A percentile compares a stretch with the other conserved stretches of the same genome.
phyloP scores from a whole-genome alignment of 768 basidiomycete species.

The Agaricus subrufescens region DNA sequence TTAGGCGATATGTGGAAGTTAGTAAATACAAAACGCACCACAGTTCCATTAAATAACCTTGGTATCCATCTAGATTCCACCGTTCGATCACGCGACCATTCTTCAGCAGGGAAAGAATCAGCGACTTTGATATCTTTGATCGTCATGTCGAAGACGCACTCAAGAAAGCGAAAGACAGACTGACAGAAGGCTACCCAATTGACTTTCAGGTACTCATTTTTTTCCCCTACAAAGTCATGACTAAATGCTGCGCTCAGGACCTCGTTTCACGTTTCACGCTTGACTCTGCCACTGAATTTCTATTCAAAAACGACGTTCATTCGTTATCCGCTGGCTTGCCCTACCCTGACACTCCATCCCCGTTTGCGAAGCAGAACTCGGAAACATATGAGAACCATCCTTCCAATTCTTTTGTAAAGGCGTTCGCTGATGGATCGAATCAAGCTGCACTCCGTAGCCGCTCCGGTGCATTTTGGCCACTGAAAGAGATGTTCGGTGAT shows the following conservation, averaged over 20 bases:
- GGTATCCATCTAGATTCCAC: conserved; percentile 38
- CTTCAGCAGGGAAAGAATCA: conserved; percentile 55
- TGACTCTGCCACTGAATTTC: conserved; percentile 59
- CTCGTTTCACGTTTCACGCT: conserved; percentile 49
- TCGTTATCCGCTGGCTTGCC: conserved; percentile 45
- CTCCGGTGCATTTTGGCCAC: conserved; percentile 33
- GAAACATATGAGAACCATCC: conserved; percentile 12
- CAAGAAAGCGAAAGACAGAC: conserved; percentile 35
- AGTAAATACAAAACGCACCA: conserved; percentile 12
- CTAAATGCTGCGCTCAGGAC: conserved; percentile 23
- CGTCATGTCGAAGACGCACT: conserved; percentile 46
- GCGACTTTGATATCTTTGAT: conserved; percentile 59
- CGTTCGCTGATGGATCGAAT: conserved; percentile 44
- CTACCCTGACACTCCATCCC: conserved; percentile 29
- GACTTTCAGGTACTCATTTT: conserved; percentile 49
- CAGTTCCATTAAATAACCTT: not conserved
- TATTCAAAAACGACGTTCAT: conserved; percentile 50
- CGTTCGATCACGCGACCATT: conserved; percentile 65
- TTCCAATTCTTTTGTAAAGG: conserved; percentile 34
- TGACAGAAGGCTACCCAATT: conserved; percentile 42
- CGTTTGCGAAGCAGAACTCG: conserved; percentile 6
- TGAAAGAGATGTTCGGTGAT: conserved; percentile 50
- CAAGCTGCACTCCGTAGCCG: conserved; percentile 2
- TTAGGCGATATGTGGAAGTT: conserved; percentile 65
- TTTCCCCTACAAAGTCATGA: not conserved